Evolutionary conservation across 2,329 filamentous ascomycete species (phyloP), one percentile per base, ranked within the genome.

Genomic region (Exophiala viscosa): DNA sequence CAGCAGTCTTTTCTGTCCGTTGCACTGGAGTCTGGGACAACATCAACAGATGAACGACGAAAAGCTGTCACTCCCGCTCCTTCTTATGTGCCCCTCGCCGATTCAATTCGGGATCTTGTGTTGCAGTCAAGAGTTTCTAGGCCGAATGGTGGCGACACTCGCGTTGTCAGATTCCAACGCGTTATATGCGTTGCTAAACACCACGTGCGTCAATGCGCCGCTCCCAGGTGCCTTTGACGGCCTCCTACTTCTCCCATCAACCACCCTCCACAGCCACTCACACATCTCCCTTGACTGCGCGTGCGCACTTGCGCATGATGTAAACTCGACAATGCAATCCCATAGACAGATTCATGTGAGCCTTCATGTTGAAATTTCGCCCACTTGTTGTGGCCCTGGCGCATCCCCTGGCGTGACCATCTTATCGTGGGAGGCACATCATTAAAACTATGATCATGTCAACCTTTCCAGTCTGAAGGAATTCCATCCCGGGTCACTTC

Each of bases 191-290:
- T 48, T 45, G 36, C 40, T 40, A 2, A 41, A 38, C 50, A 50
- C 53, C 53, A 55, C 53, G 53, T 55, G 53, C 44, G 53, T 44
- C 15, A 28, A 51, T 41, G 38, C 42, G 43, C 38, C 41, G 20
- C 35, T 17, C 28, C 47, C 40, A 15, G 28, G 38, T 14, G 28
- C 34, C 5, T 11, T 47, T 20, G 14, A n/a, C 20, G 11, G 8
- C 28, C n/a, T 14, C 40, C 40, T 42, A 31, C 40, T 18, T 47
- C 32, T 32, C 17, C 45, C 45, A 38, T 39, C 32, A 14, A 13
- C 28, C 23, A 17, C 5, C 14, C 3, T 3, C 17, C 32, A 10
- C 32, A 42, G 33, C 50, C 50, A 53, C 32, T 53, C 50, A 53
- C 31, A 40, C 20, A 13, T 13, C n/a, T 28, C 11, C 18, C 38